Evolutionary conservation across 73 alveolate species (phyloP).

Genomic region (Paramecium biaurelia): DNA sequence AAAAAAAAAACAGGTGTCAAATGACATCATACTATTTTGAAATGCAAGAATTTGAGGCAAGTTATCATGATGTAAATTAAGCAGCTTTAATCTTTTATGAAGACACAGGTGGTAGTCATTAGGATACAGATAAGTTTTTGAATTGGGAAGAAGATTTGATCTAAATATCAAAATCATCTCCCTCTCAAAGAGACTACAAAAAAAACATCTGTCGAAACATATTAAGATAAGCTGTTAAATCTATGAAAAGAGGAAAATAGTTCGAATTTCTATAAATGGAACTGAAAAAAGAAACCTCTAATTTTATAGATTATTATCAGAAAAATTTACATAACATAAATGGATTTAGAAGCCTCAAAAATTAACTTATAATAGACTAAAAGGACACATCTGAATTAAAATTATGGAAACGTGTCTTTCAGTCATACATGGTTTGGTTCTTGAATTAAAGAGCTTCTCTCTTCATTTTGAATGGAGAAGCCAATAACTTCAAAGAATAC

Average conservation of each 20-base stretch:
- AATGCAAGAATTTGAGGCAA: neutral
- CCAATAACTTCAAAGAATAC: neutral
- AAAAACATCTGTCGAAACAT: slow-evolving; percentile 48
- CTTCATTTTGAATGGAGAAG: slow-evolving; percentile 49
- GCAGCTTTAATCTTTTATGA: slow-evolving; percentile 26
- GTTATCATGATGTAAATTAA: neutral
- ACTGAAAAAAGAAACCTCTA: neutral
- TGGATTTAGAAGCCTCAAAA: slow-evolving; percentile 37
- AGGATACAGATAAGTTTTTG: slow-evolving; percentile 7
- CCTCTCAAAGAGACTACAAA: slow-evolving; percentile 16
- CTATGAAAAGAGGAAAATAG: slow-evolving; percentile 16
- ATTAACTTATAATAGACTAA: neutral
- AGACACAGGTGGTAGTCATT: slow-evolving; percentile 24
- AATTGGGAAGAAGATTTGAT: neutral
- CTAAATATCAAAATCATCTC: neutral
- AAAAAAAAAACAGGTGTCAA: neutral
- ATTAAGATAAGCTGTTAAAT: slow-evolving; percentile 27
- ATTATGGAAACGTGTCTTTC: slow-evolving; percentile 3
- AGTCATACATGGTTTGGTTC: slow-evolving; percentile 16
- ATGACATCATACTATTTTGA: slow-evolving; percentile 21
- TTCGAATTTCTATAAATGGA: slow-evolving; percentile 25
- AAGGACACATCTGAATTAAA: neutral
- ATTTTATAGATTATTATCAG: neutral
- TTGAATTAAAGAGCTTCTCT: neutral
- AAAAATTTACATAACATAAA: neutral